phyloP scores from a whole-genome alignment of 176 grass and related monocot species.

The Avena insularis region DNA sequence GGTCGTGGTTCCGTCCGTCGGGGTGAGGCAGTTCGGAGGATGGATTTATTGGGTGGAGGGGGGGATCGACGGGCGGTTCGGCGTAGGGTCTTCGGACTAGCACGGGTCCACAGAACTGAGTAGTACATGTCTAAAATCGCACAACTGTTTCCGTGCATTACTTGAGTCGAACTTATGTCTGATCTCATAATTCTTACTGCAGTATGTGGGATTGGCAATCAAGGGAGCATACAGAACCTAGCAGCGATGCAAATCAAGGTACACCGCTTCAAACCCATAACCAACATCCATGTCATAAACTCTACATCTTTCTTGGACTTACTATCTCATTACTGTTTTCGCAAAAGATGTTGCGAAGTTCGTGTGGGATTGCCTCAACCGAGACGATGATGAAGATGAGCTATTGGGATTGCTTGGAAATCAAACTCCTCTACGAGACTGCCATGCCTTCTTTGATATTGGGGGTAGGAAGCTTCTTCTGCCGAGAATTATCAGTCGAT shows the following conservation, averaged over 20 bases:
- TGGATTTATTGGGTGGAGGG: not conserved
- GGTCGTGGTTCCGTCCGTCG: not conserved
- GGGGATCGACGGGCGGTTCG: not conserved
- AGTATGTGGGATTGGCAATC: slow-evolving; percentile 64
- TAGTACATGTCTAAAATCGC: not conserved
- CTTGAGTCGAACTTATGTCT: not conserved
- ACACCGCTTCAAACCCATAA: slow-evolving; percentile 13
- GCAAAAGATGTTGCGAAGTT: slow-evolving; percentile 34
- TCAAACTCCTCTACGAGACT: slow-evolving; percentile 65
- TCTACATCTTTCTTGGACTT: slow-evolving; percentile 8
- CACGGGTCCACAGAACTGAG: not conserved
- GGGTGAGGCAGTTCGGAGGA: not conserved
- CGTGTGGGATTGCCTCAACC: slow-evolving; percentile 59
- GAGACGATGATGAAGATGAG: slow-evolving; percentile 46
- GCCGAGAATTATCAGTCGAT: not conserved
- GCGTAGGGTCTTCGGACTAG: not conserved
- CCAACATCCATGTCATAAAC: not conserved
- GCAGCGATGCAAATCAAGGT: slow-evolving; percentile 42
- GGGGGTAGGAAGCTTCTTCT: slow-evolving; percentile 34
- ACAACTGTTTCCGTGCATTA: not conserved
- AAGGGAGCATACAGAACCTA: slow-evolving; percentile 31
- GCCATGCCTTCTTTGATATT: slow-evolving; percentile 43
- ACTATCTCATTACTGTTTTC: not conserved
- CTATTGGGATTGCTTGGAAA: slow-evolving; percentile 50
- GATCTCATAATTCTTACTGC: slow-evolving; percentile 28